Base-by-base conservation (phyloP, 257 asterid species). In the Schizonepeta tenuifolia region DNA sequence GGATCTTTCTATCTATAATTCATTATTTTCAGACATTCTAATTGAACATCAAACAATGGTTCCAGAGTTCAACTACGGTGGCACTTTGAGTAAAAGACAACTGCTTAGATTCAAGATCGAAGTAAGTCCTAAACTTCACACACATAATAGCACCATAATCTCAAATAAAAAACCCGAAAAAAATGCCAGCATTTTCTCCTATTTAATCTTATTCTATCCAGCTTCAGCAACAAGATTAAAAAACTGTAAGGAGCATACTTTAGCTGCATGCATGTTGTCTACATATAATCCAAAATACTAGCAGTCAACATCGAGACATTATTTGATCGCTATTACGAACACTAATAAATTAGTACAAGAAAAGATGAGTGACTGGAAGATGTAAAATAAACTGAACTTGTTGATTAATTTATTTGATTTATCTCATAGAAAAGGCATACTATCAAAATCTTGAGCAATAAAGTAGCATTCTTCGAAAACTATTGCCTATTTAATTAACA, bases 241-340 rank as follows among this genome's bases (percentile, higher is more conserved):
- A 10, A 14, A 38, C 10, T 6, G 36, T 18, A 57, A 40, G 11
- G 36, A 24, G 36, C 3, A 5, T 31, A 31, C 5, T 31, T 38
- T 38, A 21, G 28, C 22, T 18, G 18, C 41, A 49, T 62, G 43
- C 20, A 44, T 65, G 70, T 14, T 6, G 7, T 41, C 9, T 49
- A 12, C n/a, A n/a, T 43, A 3, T 56, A 70, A 24, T 70, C 43
- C 56, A 40, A 55, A 57, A 70, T 22, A n/a, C 49, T 53, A 68
- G 65, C 66, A 13, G 56, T 38, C 54, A 69, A 44, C 49, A 51
- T 51, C 3, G 11, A 59, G 61, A 61, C 33, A 49, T 11, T 61
- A 44, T 17, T 35, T 18, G 14, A 6, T 60, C 41, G 13, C 59
- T 31, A 4, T 47, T 14, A 61, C 47, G 28, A 60, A 28, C 56